These are phyloP conservation scores for Suillus ampliporus DNA, from an alignment of 768 basidiomycete species.

Conservation along the genomic window DNA sequence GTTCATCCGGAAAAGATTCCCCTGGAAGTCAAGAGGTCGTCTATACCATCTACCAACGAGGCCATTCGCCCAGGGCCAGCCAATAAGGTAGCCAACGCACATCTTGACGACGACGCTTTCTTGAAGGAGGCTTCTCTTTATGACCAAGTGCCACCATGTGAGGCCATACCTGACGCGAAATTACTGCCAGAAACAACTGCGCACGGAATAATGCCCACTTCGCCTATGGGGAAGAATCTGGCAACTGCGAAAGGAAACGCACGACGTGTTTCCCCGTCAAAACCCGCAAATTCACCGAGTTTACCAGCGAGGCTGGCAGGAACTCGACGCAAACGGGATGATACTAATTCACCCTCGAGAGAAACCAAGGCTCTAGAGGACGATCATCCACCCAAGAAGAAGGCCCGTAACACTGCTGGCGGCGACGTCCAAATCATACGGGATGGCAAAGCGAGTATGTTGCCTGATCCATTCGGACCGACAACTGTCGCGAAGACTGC, in stretches of 20 bases:
- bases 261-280: background rate
- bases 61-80: background rate
- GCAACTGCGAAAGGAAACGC: background rate
- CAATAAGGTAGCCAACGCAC: background rate
- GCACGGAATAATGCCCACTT: background rate
- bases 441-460: background rate
- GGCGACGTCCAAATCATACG: constrained; percentile 6
- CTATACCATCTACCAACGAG: background rate
- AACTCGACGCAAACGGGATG: constrained; percentile 34
- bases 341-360: constrained; percentile 4
- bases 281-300: constrained; percentile 5
- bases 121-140: background rate
- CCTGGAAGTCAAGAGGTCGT: background rate
- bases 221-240: background rate
- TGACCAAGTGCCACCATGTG: background rate
- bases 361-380: background rate
- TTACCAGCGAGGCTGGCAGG: constrained; percentile 24
- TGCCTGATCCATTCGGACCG: background rate
- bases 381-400: constrained; percentile 27
- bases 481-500: constrained; percentile 16
- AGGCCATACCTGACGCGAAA: background rate
- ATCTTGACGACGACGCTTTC: background rate
- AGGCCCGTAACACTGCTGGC: constrained; percentile 8
- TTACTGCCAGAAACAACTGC: background rate
- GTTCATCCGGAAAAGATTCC: background rate